Evolutionary conservation across 305 asterid species (phyloP).

Genomic region (Nicotiana rustica): DNA sequence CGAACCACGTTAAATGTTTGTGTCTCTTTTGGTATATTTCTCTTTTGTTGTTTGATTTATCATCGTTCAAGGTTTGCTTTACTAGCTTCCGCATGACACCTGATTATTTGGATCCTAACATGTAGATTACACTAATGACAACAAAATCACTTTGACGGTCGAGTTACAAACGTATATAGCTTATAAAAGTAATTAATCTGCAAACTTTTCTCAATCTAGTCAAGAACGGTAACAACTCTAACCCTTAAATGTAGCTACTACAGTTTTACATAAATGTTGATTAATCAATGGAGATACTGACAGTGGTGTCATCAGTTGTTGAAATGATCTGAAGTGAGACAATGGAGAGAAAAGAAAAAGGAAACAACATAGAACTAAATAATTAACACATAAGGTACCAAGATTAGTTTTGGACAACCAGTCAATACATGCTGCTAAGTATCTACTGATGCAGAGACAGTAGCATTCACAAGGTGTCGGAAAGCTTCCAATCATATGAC

Average conservation of each 20-base stretch:
- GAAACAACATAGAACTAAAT: neutral
- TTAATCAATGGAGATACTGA: neutral
- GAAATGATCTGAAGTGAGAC: neutral
- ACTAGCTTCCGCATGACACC: too few relatives aligned
- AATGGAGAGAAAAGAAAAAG: neutral
- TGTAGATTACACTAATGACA: too few relatives aligned
- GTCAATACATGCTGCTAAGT: neutral
- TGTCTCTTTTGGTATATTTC: too few relatives aligned
- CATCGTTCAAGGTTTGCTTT: too few relatives aligned
- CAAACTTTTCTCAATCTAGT: neutral
- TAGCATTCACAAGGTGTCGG: neutral
- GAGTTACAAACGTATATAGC: neutral
- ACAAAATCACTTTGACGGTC: too few relatives aligned
- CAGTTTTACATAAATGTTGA: neutral
- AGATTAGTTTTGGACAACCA: neutral
- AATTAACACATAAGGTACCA: neutral
- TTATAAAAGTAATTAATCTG: neutral
- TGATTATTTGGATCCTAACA: too few relatives aligned
- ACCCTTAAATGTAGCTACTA: neutral
- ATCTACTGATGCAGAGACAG: neutral
- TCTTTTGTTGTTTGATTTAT: too few relatives aligned
- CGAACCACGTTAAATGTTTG: too few relatives aligned
- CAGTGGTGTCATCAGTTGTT: neutral
- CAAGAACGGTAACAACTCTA: neutral
- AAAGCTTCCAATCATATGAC: neutral